Percentiles rank a stretch among this genome's conserved stretches.
These are phyloP conservation scores for Podaxis mareebaensis DNA, from an alignment of 768 basidiomycete genomes.

Conservation along the genomic window DNA sequence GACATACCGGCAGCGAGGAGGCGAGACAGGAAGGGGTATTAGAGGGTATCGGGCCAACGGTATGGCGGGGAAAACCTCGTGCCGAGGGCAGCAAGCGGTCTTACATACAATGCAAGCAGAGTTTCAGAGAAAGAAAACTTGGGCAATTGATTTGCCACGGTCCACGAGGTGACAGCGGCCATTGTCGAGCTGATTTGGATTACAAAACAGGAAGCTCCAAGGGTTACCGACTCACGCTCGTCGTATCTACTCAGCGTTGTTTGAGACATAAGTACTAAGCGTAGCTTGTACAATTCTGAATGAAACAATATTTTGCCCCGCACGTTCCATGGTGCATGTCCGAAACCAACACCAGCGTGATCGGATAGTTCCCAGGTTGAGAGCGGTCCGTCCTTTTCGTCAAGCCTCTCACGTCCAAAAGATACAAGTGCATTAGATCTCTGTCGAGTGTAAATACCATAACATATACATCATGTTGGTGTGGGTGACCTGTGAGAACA, in stretches of 20 bases:
- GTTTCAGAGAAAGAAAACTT: constrained; percentile 12
- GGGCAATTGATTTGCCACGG: constrained; percentile 15
- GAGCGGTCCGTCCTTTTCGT: too few species aligned
- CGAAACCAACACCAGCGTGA: too few species aligned
- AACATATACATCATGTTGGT: too few species aligned
- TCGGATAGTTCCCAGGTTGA: too few species aligned
- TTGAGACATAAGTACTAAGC: too few species aligned
- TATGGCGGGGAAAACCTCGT: background rate
- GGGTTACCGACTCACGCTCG: background rate
- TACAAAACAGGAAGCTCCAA: background rate
- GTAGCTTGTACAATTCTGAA: too few species aligned
- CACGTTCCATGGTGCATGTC: too few species aligned
- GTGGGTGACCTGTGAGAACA: background rate
- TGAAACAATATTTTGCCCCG: too few species aligned
- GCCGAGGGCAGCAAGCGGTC: background rate
- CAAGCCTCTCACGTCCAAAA: too few species aligned
- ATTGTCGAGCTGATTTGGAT: background rate
- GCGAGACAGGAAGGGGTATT: constrained; percentile 2
- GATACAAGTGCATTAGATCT: too few species aligned
- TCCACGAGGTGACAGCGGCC: constrained; percentile 9
- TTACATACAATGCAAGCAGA: constrained; percentile 10
- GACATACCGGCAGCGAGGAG: constrained; percentile 26
- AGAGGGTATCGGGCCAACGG: background rate
- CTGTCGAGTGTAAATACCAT: background rate
- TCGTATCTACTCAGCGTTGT: too few species aligned